Base-by-base conservation (phyloP, 148 eudicot species). In the Diospyros kaki region DNA sequence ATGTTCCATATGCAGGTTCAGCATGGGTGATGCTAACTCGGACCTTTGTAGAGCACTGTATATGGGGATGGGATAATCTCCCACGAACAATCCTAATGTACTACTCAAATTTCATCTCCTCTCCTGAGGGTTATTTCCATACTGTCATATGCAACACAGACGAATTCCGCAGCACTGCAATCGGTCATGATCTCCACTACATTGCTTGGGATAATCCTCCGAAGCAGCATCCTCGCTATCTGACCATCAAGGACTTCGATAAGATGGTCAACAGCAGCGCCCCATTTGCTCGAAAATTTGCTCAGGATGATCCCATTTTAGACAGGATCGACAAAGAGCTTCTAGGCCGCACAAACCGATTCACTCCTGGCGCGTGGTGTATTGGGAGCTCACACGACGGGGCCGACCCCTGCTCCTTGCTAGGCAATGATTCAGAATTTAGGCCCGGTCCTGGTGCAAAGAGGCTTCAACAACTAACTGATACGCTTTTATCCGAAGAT, bases 131-230 rank as follows among this genome's bases (percentile, higher is more conserved):
- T 77, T 93, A 93, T 73, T 91, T 93, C 72, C 96, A 93, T 77
- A 93, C 98, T 7, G 89, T 91, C 6, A 89, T 93, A 40, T 93
- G 98, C 84, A 93, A 91, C 80, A 87, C 82, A 8, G 83, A 84
- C 6, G 88, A 88, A 51, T 93, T 88, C 63, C 88, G 80, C 18
- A 68, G 28, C 69, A 85, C 91, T 8, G 89, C 94, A 45, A 78
- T 93, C 78, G 81, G 88, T 61, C 98, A 93, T 62, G 98, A 93
- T 76, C 92, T 93, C 65, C 98, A 93, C 82, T 93, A 89, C 75
- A 93, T 93, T 54, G 90, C 98, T 18, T 93, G 98, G 96, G 96
- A 93, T 82, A 85, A 50, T 62, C 98, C 98, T 64, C 98, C 98
- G 4, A 89, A 85, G 74, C 98, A 93, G 78, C 98, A 93, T 62